These are phyloP conservation scores for Penicillium mononematosum DNA, from an alignment of 495 filamentous ascomycete genomes.

Conservation along the genomic window DNA sequence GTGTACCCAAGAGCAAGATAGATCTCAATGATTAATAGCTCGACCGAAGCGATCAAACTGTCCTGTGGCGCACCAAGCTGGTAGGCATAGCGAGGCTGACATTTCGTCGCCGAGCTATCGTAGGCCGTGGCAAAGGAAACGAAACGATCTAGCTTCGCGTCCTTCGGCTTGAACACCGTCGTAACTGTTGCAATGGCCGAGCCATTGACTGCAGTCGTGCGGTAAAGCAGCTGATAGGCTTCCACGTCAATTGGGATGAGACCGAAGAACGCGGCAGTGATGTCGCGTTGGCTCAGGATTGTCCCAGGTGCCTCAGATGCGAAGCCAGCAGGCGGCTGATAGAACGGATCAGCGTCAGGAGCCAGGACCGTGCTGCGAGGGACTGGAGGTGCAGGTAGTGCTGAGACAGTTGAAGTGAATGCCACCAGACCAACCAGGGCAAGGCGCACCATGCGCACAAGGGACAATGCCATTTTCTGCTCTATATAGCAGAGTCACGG, in stretches of 20 bases:
- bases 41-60: conserved; percentile 30
- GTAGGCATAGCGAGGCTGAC: conserved; percentile 37
- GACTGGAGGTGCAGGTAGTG: conserved; percentile 11
- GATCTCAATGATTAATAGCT: conserved; percentile 30
- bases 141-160: conserved; percentile 32
- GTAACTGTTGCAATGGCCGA: conserved; percentile 37
- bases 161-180: conserved; percentile 35
- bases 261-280: conserved; percentile 32
- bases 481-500: neutral
- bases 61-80: conserved; percentile 26
- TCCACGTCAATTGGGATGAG: conserved; percentile 31
- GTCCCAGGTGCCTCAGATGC: conserved; percentile 27
- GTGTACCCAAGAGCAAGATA: conserved; percentile 34
- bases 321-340: conserved; percentile 33
- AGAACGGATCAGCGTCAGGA: conserved; percentile 35
- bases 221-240: conserved; percentile 31
- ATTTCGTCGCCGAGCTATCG: conserved; percentile 31
- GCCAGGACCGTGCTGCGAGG: conserved; percentile 15
- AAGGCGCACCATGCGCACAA: conserved; percentile 17
- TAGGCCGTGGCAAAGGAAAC: conserved; percentile 38
- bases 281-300: conserved; percentile 27
- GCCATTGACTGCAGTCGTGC: conserved; percentile 34
- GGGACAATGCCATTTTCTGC: conserved; percentile 7
- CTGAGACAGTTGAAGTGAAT: conserved; percentile 18
- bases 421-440: conserved; percentile 21